phyloP scores from a whole-genome alignment of 176 grass and related monocot genomes.

The Puya raimondii region DNA sequence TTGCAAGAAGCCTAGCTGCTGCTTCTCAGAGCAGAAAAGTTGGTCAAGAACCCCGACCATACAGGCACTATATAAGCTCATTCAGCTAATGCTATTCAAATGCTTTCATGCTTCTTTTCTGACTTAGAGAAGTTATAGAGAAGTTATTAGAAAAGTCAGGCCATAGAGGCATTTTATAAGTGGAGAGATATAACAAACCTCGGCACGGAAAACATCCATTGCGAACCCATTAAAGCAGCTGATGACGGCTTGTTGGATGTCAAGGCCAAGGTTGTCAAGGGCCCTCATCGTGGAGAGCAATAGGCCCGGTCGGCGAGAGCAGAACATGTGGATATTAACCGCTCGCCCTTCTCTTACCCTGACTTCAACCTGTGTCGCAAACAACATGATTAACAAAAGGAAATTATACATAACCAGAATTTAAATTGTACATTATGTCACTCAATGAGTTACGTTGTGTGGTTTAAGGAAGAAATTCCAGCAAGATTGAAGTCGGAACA shows the following conservation, averaged over 20 bases:
- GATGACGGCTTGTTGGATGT: conserved; percentile 60
- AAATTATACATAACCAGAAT: background rate
- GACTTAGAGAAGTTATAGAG: no score
- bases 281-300: conserved; percentile 55
- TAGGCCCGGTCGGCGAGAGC: conserved; percentile 47
- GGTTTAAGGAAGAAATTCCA: no score
- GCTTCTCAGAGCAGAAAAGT: no score
- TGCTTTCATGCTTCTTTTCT: no score
- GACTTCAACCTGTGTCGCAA: conserved; percentile 56
- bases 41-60: no score
- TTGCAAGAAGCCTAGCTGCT: no score
- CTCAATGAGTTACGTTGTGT: background rate
- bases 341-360: conserved; percentile 49
- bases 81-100: no score
- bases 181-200: conserved; percentile 27
- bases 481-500: no score
- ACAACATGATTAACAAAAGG: background rate
- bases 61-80: no score
- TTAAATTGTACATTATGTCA: background rate
- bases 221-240: conserved; percentile 72
- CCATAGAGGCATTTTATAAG: no score
- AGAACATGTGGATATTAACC: conserved; percentile 93
- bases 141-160: no score
- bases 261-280: conserved; percentile 55
- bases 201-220: conserved; percentile 65